Percentiles rank a stretch among this genome's conserved stretches.
phyloP scores from a whole-genome alignment of 305 asterid species.

The Fraxinus ornus region DNA sequence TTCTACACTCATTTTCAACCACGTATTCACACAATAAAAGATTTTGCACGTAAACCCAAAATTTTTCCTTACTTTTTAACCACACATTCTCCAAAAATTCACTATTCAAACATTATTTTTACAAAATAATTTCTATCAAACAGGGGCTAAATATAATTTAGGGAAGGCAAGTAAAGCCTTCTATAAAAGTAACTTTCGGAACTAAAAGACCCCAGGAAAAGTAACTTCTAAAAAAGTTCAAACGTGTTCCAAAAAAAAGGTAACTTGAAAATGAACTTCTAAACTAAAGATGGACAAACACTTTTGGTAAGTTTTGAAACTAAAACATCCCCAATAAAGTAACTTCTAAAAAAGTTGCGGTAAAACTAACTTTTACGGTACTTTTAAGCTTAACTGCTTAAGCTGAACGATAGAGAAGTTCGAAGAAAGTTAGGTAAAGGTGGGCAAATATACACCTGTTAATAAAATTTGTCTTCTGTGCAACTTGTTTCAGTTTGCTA shows the following conservation, averaged over 20 bases:
- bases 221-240: background rate
- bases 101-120: background rate
- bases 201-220: background rate
- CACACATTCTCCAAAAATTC: background rate
- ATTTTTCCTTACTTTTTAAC: background rate
- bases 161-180: background rate
- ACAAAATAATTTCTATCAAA: background rate
- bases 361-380: background rate
- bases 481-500: slow-evolving; percentile 62
- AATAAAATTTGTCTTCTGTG: slow-evolving; percentile 62
- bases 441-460: slow-evolving; percentile 59
- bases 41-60: background rate
- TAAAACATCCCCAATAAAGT: background rate
- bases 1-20: background rate
- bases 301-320: background rate
- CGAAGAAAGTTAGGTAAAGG: background rate
- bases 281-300: background rate
- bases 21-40: background rate
- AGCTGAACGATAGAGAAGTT: background rate
- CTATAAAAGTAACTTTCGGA: background rate
- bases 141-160: background rate
- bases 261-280: background rate
- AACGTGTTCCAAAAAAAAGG: background rate
- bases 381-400: background rate
- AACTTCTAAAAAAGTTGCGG: background rate